Evolutionary conservation across 1,284 basidiomycete species (phyloP).

Genomic region (Spongiforma sp.): DNA sequence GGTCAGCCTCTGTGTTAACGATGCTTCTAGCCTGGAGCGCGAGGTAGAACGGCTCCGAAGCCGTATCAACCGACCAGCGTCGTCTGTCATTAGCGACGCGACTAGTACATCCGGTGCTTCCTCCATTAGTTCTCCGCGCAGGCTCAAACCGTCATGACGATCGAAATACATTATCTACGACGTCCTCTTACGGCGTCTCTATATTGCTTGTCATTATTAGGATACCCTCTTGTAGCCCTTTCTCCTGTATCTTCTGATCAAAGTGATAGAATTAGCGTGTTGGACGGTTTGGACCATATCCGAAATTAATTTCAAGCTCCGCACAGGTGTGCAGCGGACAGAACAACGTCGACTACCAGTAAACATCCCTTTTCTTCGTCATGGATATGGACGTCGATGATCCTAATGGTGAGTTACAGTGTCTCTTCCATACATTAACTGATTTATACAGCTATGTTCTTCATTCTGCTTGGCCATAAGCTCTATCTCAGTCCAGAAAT

Average conservation of each 20-base stretch:
- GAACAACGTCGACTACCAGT: no score
- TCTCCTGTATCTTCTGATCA: constrained; percentile 1
- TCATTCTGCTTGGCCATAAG: no score
- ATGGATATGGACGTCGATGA: no score
- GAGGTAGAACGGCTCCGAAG: constrained; percentile 74
- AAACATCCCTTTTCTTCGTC: no score
- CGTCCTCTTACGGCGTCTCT: not conserved
- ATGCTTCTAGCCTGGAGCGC: constrained; percentile 58
- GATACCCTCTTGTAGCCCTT: constrained; percentile 31
- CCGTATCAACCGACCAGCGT: constrained; percentile 58
- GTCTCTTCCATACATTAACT: no score
- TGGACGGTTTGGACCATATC: no score
- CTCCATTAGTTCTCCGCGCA: constrained; percentile 40
- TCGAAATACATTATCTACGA: constrained; percentile 1
- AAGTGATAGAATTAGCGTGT: constrained; percentile 7
- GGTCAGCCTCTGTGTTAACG: no score
- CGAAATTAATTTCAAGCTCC: no score
- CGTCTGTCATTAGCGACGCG: constrained; percentile 33
- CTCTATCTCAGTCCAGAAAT: no score
- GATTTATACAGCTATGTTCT: no score
- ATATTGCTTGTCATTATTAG: constrained; percentile 19
- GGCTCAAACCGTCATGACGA: constrained; percentile 28
- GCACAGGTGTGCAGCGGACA: no score
- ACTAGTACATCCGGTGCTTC: constrained; percentile 28
- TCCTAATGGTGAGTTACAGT: no score